These are phyloP conservation scores for Perkinsus chesapeaki DNA, from an alignment of 169 alveolate genomes.

Conservation along the genomic window DNA sequence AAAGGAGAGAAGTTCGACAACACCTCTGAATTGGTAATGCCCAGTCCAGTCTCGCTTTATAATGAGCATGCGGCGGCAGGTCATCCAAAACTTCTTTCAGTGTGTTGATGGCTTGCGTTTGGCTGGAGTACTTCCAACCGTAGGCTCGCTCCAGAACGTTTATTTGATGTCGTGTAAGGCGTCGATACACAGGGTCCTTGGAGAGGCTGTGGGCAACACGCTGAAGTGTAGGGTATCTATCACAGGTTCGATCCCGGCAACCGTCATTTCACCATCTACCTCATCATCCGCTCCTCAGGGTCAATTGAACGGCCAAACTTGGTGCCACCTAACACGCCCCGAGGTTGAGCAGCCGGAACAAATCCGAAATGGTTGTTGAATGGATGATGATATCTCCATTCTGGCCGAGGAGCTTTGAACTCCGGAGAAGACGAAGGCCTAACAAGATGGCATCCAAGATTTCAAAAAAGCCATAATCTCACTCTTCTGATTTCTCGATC, in stretches of 20 bases:
- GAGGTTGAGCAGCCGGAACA: constrained; percentile 25
- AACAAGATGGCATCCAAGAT: no score
- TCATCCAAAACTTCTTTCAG: constrained; percentile 32
- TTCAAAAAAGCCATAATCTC: no score
- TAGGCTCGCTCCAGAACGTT: constrained; percentile 39
- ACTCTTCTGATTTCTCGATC: background rate
- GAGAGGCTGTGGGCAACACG: constrained; percentile 43
- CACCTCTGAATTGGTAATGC: constrained; percentile 40
- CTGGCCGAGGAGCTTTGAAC: background rate
- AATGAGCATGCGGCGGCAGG: constrained; percentile 30
- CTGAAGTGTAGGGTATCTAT: constrained; percentile 39
- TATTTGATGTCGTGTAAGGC: constrained; percentile 33
- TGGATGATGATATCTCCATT: constrained; percentile 19
- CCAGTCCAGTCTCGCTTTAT: constrained; percentile 20
- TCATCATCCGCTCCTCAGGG: background rate
- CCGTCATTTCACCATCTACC: background rate
- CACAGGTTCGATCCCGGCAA: background rate
- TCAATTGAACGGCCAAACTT: background rate
- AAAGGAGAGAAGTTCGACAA: no score
- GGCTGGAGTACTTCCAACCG: constrained; percentile 36
- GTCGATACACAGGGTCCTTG: constrained; percentile 22
- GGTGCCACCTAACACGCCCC: constrained; percentile 29
- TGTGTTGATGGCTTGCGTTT: constrained; percentile 30
- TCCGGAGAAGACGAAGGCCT: no score
- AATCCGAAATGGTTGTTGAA: constrained; percentile 43